Evolutionary conservation across 768 basidiomycete species (phyloP).

Genomic region (Boletellus sp.): DNA sequence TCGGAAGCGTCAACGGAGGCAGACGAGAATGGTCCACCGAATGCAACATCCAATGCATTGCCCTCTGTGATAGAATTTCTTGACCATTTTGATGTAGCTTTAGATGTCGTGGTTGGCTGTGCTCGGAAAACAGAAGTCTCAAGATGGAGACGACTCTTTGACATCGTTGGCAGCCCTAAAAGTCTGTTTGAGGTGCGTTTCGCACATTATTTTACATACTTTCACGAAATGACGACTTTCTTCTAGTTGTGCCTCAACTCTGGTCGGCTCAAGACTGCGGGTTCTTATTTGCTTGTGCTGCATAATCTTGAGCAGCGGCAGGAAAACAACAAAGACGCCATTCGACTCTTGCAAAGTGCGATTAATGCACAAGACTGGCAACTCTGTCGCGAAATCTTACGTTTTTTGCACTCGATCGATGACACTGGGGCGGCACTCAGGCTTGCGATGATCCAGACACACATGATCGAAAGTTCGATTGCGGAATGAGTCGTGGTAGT

Average conservation of each 20-base stretch:
- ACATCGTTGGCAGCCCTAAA: slow-evolving; percentile 87
- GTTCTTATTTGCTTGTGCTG: slow-evolving; percentile 85
- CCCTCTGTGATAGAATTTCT: slow-evolving; percentile 80
- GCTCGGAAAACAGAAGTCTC: slow-evolving; percentile 95
- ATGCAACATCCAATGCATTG: slow-evolving; percentile 42
- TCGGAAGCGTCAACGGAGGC: slow-evolving; percentile 54
- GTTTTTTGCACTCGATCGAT: slow-evolving; percentile 91
- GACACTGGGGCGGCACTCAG: slow-evolving; percentile 72
- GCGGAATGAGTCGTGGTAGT: not conserved
- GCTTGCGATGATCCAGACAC: slow-evolving; percentile 55
- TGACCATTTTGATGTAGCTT: slow-evolving; percentile 86
- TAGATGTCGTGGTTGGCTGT: slow-evolving; percentile 94
- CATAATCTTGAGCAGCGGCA: slow-evolving; percentile 91
- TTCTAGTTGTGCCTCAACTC: slow-evolving; percentile 70
- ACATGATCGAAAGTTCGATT: slow-evolving; percentile 25
- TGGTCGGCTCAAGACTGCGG: slow-evolving; percentile 82
- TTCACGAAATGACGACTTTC: not conserved
- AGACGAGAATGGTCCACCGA: slow-evolving; percentile 19
- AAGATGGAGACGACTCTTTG: slow-evolving; percentile 85
- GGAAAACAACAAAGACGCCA: slow-evolving; percentile 70
- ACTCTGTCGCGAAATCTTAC: slow-evolving; percentile 84
- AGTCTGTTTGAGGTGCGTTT: slow-evolving; percentile 78
- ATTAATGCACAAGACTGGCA: slow-evolving; percentile 81
- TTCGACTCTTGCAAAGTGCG: slow-evolving; percentile 74
- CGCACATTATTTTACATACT: not conserved